These are phyloP conservation scores for Filobasidium uniguttulatum DNA, from an alignment of 1,284 basidiomycete genomes.

Conservation along the genomic window DNA sequence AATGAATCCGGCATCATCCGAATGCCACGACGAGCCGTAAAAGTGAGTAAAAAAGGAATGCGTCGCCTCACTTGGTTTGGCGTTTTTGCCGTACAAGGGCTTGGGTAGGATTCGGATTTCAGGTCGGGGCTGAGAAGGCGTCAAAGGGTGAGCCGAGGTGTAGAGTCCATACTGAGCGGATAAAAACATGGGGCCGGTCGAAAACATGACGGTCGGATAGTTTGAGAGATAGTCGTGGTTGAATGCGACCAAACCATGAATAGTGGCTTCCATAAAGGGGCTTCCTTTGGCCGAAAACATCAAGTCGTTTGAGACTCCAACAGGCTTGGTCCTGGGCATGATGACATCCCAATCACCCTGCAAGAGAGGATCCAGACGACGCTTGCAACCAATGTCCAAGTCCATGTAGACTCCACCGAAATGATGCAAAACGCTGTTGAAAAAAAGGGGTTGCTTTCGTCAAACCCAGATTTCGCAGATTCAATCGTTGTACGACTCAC, in stretches of 20 bases:
- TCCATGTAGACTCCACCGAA: conserved; percentile 95
- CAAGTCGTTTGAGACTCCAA: conserved; percentile 93
- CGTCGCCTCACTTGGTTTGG: conserved; percentile 64
- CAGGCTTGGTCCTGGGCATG: conserved; percentile 87
- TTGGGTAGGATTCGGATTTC: conserved; percentile 84
- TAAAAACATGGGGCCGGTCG: conserved; percentile 89
- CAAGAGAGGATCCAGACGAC: conserved; percentile 78
- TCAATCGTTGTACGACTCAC: conserved; percentile 1
- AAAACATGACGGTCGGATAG: conserved; percentile 99
- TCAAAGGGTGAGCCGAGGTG: conserved; percentile 53
- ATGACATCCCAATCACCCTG: conserved; percentile 64
- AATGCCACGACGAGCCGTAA: conserved; percentile 94
- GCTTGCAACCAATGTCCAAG: conserved; percentile 86
- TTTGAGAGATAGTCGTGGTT: conserved; percentile 87
- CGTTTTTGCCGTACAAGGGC: conserved; percentile 91
- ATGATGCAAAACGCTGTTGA: conserved; percentile 58
- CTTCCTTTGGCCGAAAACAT: conserved; percentile 79
- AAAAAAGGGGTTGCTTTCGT: no score
- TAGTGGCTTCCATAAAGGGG: conserved; percentile 82
- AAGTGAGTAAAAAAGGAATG: conserved; percentile 90
- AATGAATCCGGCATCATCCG: conserved; percentile 86
- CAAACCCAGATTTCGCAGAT: no score
- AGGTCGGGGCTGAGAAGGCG: conserved; percentile 44
- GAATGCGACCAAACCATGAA: conserved; percentile 82
- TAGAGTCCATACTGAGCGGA: conserved; percentile 75